These are phyloP conservation scores for Pythium utonaiense DNA, from an alignment of 352 stramenopile species.

Conservation along the genomic window DNA sequence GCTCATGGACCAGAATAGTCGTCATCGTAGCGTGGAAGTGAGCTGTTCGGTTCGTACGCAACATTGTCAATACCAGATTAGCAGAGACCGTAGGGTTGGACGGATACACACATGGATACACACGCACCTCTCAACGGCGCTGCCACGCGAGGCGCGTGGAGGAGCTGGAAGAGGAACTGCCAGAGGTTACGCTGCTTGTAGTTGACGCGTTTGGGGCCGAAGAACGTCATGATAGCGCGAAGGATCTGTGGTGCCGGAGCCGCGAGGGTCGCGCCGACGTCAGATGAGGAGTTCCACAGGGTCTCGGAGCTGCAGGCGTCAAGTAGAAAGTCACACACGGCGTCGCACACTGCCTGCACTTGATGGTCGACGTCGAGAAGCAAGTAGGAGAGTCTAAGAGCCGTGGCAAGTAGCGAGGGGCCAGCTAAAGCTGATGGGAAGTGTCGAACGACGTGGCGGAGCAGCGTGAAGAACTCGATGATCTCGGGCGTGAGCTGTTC, in stretches of 20 bases:
- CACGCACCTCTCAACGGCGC: conserved; percentile 14
- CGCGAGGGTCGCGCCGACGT: conserved; percentile 1
- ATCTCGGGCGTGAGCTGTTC: conserved; percentile 43
- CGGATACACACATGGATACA: neutral
- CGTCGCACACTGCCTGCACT: conserved; percentile 69
- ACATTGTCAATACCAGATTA: no score
- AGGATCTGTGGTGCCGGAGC: conserved; percentile 22
- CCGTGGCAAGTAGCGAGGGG: conserved; percentile 24
- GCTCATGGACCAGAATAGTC: conserved; percentile 25
- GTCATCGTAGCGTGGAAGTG: conserved; percentile 45
- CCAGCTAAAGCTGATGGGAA: conserved; percentile 36
- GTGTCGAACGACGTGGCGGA: conserved; percentile 33
- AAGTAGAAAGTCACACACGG: conserved; percentile 58
- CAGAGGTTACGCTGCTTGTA: conserved; percentile 56
- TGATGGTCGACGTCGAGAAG: conserved; percentile 57
- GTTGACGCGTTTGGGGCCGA: conserved; percentile 40
- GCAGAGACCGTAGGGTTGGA: neutral
- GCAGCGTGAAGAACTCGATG: conserved; percentile 49
- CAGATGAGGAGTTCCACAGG: conserved; percentile 6
- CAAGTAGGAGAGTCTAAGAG: conserved; percentile 40
- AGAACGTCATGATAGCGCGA: conserved; percentile 42
- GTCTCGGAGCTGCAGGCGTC: conserved; percentile 20
- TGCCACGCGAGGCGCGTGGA: conserved; percentile 58
- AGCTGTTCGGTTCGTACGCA: no score
- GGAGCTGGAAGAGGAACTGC: conserved; percentile 71